Conservation (phyloP, 495 filamentous ascomycete species). For the Penicillium psychrofluorescens region DNA sequence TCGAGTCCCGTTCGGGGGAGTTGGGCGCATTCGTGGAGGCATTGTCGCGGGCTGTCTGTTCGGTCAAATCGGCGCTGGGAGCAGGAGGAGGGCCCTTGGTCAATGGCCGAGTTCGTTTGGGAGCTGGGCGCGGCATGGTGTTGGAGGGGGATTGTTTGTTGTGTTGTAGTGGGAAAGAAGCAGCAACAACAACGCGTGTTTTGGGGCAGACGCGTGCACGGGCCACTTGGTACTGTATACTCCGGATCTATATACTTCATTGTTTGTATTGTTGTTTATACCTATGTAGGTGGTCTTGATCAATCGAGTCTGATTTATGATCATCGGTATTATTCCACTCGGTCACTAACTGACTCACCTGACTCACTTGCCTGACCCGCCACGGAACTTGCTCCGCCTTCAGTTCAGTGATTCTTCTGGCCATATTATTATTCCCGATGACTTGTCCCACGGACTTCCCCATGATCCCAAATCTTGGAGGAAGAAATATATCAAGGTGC, state of each 20-base stretch:
- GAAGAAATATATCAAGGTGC: no score
- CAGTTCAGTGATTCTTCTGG: background rate
- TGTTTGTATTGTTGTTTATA: no score
- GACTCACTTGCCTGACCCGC: background rate
- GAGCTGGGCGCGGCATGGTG: slow-evolving; percentile 37
- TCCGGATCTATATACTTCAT: no score
- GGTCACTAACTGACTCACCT: no score
- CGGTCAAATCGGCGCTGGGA: background rate
- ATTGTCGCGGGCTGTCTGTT: slow-evolving; percentile 3
- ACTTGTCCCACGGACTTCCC: no score
- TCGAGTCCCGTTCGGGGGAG: slow-evolving; percentile 8
- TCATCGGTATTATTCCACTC: no score
- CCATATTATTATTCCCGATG: no score
- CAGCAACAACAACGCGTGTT: slow-evolving; percentile 6
- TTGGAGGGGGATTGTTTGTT: background rate
- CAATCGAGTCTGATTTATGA: no score
- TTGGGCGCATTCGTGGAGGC: slow-evolving; percentile 7
- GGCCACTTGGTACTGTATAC: background rate
- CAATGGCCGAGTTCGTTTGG: slow-evolving; percentile 28
- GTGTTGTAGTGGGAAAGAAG: background rate
- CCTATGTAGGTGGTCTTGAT: no score
- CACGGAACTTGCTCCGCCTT: background rate
- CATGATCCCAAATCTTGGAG: no score
- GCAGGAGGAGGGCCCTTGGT: slow-evolving; percentile 4
- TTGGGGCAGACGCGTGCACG: slow-evolving; percentile 15